A percentile compares a stretch with the other conserved stretches of the same genome.
Evolutionary conservation across 2,329 filamentous ascomycete species (phyloP).

Genomic region (Aaosphaeria pasadenensis): DNA sequence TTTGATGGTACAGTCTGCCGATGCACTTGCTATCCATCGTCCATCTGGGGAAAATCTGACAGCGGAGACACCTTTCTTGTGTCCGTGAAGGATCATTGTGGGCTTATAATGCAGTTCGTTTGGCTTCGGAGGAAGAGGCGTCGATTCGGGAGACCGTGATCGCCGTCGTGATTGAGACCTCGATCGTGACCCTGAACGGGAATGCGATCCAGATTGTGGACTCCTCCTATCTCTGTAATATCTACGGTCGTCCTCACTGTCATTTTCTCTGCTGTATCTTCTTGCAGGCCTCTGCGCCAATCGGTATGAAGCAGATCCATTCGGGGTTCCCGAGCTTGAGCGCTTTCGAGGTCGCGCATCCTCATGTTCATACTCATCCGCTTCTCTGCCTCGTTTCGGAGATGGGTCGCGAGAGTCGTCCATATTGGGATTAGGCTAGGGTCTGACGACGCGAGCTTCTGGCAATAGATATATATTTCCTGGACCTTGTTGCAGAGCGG

Average conservation of each 20-base stretch:
- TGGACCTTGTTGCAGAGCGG: no score
- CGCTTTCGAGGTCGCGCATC: constrained; percentile 27
- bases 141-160: constrained; percentile 18
- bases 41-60: constrained; percentile 92
- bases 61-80: constrained; percentile 74
- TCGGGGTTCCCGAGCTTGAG: constrained; percentile 27
- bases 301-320: constrained; percentile 23
- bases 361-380: constrained; percentile 21
- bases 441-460: not conserved
- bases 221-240: constrained; percentile 21
- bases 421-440: constrained; percentile 5
- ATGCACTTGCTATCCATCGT: constrained; percentile 83
- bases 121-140: constrained; percentile 48
- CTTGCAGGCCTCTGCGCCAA: constrained; percentile 34
- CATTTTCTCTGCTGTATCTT: constrained; percentile 25
- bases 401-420: constrained; percentile 16
- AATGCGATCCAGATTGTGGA: constrained; percentile 9
- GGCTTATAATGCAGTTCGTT: constrained; percentile 65
- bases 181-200: constrained; percentile 15
- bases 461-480: not conserved
- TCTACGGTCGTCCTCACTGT: constrained; percentile 28
- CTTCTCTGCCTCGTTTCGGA: constrained; percentile 29
- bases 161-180: constrained; percentile 14
- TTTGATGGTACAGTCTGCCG: constrained; percentile 82
- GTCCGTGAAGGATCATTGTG: constrained; percentile 70